Evolutionary conservation across 257 asterid genomes (phyloP), one percentile per base, ranked within the genome.

Genomic region (Gentiana straminea): DNA sequence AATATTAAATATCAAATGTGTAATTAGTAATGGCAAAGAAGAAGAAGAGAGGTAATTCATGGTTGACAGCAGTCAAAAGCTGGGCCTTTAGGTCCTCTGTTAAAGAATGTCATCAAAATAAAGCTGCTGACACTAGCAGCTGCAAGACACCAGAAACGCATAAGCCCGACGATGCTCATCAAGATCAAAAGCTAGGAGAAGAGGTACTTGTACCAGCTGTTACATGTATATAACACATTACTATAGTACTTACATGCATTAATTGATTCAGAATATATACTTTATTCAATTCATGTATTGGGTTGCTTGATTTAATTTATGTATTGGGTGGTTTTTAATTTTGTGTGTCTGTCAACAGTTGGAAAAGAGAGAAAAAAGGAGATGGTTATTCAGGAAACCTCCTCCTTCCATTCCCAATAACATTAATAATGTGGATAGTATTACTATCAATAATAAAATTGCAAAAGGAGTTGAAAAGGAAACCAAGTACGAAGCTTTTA

Each of bases 61-160:
- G 98, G 98, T 59, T 91, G 49, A 86, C 94, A 0, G 98, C 86
- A 38, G 89, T 91, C 35, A 91, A 86, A 57, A 78, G 46, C 46
- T 41, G 86, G 62, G 98, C 98, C 50, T 86, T 91, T 70, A 71
- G 95, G 70, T 86, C 98, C 64, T 96, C 97, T 4, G 70, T 65
- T 8, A 86, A 86, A 66, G 95, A 81, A 59, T 57, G 77, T 54
- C 85, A 82, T 59, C 84, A 75, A 53, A 84, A 77, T 63, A 77
- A 41, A 4, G 46, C 46, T 5, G 0, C 46, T 0, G 46, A 41
- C 46, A 5, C 46, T 41, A 41, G 46, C 46, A 41, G 46, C 46
- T 41, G 7, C 46, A 41, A 41, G 9, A 10, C 46, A 41, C 46
- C 7, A 41, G 46, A 41, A 41, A 41, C 46, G 9, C 46, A 41